These are phyloP conservation scores for Pseudogymnoascus sp. DNA, from an alignment of 2,329 filamentous ascomycete species.

Conservation along the genomic window DNA sequence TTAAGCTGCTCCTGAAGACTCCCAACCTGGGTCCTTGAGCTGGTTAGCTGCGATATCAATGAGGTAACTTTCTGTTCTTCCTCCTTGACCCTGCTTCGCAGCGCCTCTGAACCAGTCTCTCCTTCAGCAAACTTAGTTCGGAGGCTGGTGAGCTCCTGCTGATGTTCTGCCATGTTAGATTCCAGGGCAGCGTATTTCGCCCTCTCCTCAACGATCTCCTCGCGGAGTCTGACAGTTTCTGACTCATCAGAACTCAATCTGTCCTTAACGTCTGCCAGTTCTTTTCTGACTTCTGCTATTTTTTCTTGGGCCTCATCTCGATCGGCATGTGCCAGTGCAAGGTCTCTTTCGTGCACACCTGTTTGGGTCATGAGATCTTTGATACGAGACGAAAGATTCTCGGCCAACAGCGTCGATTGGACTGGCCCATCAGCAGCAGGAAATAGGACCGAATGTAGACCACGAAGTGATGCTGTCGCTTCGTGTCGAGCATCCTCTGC, in stretches of 20 bases:
- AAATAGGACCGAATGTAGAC: slow-evolving; percentile 50
- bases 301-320: slow-evolving; percentile 50
- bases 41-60: slow-evolving; percentile 62
- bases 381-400: slow-evolving; percentile 49
- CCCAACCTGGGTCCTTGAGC: slow-evolving; percentile 67
- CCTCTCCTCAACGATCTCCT: slow-evolving; percentile 45
- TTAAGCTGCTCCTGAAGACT: slow-evolving; percentile 68
- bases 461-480: slow-evolving; percentile 47
- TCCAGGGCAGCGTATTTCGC: slow-evolving; percentile 48
- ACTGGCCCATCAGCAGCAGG: slow-evolving; percentile 44
- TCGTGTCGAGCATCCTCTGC: slow-evolving; percentile 44
- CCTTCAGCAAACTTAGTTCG: slow-evolving; percentile 69
- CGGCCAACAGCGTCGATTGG: slow-evolving; percentile 50
- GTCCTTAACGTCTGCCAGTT: slow-evolving; percentile 47
- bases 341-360: slow-evolving; percentile 50
- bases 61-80: slow-evolving; percentile 63
- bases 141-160: slow-evolving; percentile 59
- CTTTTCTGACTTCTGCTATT: slow-evolving; percentile 46
- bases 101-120: slow-evolving; percentile 71
- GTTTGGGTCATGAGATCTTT: slow-evolving; percentile 52
- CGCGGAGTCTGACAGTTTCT: slow-evolving; percentile 42
- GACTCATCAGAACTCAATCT: slow-evolving; percentile 45
- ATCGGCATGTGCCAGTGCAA: slow-evolving; percentile 53
- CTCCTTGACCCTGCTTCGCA: slow-evolving; percentile 66
- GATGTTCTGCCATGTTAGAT: slow-evolving; percentile 52